Percentiles rank a stretch among this genome's conserved stretches.
Evolutionary conservation across 1,139 yeast species (phyloP).

Genomic region (Kurtzmaniella quercitrusa): DNA sequence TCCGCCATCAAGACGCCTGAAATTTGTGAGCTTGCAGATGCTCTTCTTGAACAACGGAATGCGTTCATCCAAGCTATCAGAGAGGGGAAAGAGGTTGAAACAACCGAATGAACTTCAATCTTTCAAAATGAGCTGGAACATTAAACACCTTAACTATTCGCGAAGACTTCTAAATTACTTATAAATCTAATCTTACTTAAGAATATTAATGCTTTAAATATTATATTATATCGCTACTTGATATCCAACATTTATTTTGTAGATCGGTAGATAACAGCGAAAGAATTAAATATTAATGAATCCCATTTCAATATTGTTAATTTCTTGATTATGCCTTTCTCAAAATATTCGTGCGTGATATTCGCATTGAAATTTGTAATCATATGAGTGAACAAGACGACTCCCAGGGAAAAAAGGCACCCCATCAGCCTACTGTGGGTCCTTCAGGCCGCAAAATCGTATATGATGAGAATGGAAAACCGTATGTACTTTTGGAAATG

Average conservation of each 20-base stretch:
- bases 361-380: background rate
- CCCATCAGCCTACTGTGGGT: conserved; percentile 41
- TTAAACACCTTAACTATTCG: background rate
- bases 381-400: conserved; percentile 2
- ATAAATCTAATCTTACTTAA: too few relatives aligned
- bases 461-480: conserved; percentile 86
- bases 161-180: too few relatives aligned
- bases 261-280: too few relatives aligned
- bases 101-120: too few relatives aligned
- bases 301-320: too few relatives aligned
- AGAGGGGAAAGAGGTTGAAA: conserved; percentile 6
- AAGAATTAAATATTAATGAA: too few relatives aligned
- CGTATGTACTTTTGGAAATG: conserved; percentile 47
- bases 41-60: conserved; percentile 55
- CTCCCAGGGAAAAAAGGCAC: background rate
- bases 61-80: conserved; percentile 9
- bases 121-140: background rate
- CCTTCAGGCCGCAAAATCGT: conserved; percentile 65
- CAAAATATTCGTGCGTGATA: too few relatives aligned
- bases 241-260: too few relatives aligned
- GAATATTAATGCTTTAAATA: too few relatives aligned
- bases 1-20: conserved; percentile 66
- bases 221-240: too few relatives aligned
- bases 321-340: too few relatives aligned
- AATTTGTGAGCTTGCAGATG: conserved; percentile 68